These are phyloP conservation scores for Rhinocladiella mackenziei DNA, from an alignment of 2,329 filamentous ascomycete genomes.

Conservation along the genomic window DNA sequence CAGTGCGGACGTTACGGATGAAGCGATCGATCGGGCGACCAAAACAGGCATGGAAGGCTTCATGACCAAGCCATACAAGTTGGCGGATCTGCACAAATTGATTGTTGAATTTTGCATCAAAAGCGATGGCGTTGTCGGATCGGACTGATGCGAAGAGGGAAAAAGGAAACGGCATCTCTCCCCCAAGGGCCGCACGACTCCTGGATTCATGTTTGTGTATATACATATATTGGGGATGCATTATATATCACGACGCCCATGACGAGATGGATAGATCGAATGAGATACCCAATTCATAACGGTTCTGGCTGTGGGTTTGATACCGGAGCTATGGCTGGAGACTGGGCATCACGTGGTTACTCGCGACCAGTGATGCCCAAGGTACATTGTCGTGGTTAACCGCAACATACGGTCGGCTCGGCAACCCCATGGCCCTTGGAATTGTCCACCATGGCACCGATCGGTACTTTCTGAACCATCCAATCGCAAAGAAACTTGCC, in stretches of 20 bases:
- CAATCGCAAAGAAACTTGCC: constrained; percentile 72
- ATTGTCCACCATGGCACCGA: constrained; percentile 4
- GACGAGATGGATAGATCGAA: constrained; percentile 13
- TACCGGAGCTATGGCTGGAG: background rate
- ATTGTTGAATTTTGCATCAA: constrained; percentile 48
- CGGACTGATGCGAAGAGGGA: constrained; percentile 5
- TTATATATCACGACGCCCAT: constrained; percentile 12
- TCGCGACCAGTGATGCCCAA: background rate
- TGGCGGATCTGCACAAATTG: constrained; percentile 58
- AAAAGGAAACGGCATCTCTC: no score
- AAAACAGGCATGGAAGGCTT: constrained; percentile 64
- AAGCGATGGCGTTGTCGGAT: constrained; percentile 11
- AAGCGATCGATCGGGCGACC: constrained; percentile 57
- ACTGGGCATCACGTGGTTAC: background rate
- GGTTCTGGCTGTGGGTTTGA: no score
- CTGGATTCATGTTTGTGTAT: constrained; percentile 9
- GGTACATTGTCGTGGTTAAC: background rate
- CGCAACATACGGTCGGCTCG: constrained; percentile 24
- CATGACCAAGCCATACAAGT: constrained; percentile 65
- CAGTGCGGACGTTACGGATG: constrained; percentile 64
- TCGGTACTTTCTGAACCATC: constrained; percentile 43
- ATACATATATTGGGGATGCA: background rate
- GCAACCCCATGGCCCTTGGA: constrained; percentile 7
- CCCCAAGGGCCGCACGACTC: no score
- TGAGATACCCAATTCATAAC: constrained; percentile 15